Evolutionary conservation across 2,329 filamentous ascomycete species (phyloP).

Genomic region (Cladosporium austrohemisphaericum): DNA sequence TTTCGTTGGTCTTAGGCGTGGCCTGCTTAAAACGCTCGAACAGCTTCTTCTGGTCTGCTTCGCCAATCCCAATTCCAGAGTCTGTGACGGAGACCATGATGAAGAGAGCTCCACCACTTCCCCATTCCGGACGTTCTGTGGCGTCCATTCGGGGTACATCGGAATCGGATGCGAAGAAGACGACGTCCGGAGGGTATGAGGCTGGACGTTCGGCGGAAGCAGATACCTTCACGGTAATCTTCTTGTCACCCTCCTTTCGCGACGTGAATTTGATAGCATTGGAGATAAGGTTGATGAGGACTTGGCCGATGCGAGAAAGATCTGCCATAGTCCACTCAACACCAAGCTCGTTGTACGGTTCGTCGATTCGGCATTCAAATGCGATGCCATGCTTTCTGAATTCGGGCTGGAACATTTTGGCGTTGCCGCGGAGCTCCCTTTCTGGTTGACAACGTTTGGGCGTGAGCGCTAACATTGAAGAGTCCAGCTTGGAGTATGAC

Average conservation of each 20-base stretch:
- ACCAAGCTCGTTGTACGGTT: conserved; percentile 15
- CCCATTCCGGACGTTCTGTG: conserved; percentile 42
- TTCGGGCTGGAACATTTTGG: conserved; percentile 34
- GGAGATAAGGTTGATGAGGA: conserved; percentile 28
- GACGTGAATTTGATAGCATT: conserved; percentile 31
- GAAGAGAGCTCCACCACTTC: conserved; percentile 37
- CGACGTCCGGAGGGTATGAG: conserved; percentile 43
- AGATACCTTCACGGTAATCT: conserved; percentile 21
- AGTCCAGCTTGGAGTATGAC: conserved; percentile 45
- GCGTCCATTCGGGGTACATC: conserved; percentile 38
- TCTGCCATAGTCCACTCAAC: conserved; percentile 28
- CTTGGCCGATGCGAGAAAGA: conserved; percentile 24
- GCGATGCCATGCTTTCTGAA: conserved; percentile 27
- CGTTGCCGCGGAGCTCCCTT: conserved; percentile 23
- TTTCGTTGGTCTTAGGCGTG: conserved; percentile 31
- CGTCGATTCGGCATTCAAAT: conserved; percentile 13
- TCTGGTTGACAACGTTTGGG: conserved; percentile 20
- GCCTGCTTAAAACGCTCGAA: conserved; percentile 43
- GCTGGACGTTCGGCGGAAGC: conserved; percentile 30
- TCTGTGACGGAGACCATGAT: conserved; percentile 45
- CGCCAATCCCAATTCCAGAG: conserved; percentile 40
- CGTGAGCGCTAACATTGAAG: conserved; percentile 37
- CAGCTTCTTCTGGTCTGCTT: conserved; percentile 38
- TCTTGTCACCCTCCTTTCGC: conserved; percentile 23
- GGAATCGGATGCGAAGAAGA: conserved; percentile 40